Base-by-base conservation (phyloP, 805 yeast species). In the Yarrowia deformans region DNA sequence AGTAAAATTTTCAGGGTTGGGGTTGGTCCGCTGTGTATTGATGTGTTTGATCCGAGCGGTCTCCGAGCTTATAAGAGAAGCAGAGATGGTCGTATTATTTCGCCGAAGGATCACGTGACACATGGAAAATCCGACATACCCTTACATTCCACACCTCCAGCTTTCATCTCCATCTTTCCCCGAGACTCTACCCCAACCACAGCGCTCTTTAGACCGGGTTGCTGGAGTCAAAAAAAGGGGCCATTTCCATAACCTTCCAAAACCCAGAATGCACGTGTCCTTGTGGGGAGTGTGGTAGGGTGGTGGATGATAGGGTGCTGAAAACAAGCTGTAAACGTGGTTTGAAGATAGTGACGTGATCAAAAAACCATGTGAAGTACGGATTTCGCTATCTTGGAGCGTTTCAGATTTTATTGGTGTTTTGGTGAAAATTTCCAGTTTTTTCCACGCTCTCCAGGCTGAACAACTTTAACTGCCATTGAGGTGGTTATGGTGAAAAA, bases 1-100 rank as follows among this genome's bases (percentile, higher is more conserved):
- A 4, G 37, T 12, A 60, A 45, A 60, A 43, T 60, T 60, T 60
- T 60, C 66, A 60, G 66, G 66, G 66, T 60, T 60, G 18, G 66
- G 66, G 66, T 29, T 19, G 18, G 2, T 12, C 56, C 12, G 42
- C 43, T 43, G 58, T 54, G 58, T 43, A 43, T 54, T 40, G 58
- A 43, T 43, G 43, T 54, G 34, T 43, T 13, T 34, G 46, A 45
- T 43, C 46, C 19, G 49, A 45, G 49, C 32, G 29, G 29, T 23
- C 29, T 23, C 29, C 29, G 29, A 23, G 29, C 29, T 45, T 45
- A 45, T 43, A 45, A 16, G 2, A 32, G 32, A 4, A 5, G 49
- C 0, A 12, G 9, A 2, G 18, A 8, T 8, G 18, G 8, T 8
- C 29, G 29, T n/a, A 23, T 2, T 23, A 23, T 2, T 23, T 23